phyloP scores from a whole-genome alignment of 805 yeast genomes.

The Cyberlindnera maritima region DNA sequence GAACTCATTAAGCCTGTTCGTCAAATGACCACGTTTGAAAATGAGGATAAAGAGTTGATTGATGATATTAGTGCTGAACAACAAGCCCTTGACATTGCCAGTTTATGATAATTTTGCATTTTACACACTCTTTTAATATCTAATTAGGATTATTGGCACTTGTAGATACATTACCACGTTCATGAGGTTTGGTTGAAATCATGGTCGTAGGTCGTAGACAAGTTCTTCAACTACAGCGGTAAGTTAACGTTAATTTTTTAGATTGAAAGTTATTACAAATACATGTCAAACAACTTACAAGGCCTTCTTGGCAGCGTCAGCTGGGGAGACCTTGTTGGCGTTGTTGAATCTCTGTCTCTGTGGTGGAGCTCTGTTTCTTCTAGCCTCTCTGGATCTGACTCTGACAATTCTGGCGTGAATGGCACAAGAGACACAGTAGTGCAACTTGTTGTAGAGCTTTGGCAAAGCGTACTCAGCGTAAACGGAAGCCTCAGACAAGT shows the following conservation, averaged over 20 bases:
- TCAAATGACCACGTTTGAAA: background rate
- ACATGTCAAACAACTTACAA: slow-evolving; percentile 34
- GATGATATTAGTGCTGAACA: slow-evolving; percentile 9
- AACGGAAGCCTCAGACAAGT: slow-evolving; percentile 98
- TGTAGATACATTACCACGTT: too few species aligned
- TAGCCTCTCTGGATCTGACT: slow-evolving; percentile 98
- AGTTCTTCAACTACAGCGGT: background rate
- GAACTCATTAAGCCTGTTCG: background rate
- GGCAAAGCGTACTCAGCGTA: slow-evolving; percentile 99
- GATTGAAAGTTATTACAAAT: slow-evolving; percentile 11
- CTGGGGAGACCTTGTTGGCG: slow-evolving; percentile 94
- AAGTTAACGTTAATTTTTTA: slow-evolving; percentile 5
- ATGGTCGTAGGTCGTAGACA: too few species aligned
- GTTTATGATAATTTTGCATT: slow-evolving; percentile 1
- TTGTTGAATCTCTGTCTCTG: slow-evolving; percentile 97
- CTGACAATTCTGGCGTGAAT: slow-evolving; percentile 99
- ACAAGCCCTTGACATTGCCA: slow-evolving; percentile 7
- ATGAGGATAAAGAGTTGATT: background rate
- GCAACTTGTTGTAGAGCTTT: slow-evolving; percentile 99
- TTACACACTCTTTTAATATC: background rate
- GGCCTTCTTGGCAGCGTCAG: slow-evolving; percentile 96
- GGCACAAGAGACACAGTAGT: slow-evolving; percentile 99
- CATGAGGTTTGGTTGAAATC: too few species aligned
- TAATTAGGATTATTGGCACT: background rate
- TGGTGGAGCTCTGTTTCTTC: slow-evolving; percentile 99